Conservation (phyloP, 768 basidiomycete species). For the Suillus occidentalis region DNA sequence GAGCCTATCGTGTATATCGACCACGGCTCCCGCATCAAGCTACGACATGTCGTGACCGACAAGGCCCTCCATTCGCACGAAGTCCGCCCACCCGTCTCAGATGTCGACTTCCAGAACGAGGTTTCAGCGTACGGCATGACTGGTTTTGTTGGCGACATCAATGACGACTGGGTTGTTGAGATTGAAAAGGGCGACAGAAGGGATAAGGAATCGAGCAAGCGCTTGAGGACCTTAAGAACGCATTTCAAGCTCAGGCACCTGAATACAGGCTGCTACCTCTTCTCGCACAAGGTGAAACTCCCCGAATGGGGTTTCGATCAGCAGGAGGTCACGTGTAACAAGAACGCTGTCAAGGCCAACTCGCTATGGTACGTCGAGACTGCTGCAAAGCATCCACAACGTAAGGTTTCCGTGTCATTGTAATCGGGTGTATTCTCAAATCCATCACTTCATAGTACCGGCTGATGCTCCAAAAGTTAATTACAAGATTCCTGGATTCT, state of each 20-base stretch:
- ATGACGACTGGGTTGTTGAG: conserved; percentile 92
- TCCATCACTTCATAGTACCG: conserved; percentile 51
- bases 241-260: conserved; percentile 81
- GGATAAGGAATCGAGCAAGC: conserved; percentile 66
- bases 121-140: conserved; percentile 92
- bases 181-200: conserved; percentile 67
- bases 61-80: conserved; percentile 96
- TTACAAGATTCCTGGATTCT: conserved; percentile 86
- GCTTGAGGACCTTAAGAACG: conserved; percentile 78
- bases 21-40: conserved; percentile 69
- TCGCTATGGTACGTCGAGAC: conserved; percentile 96
- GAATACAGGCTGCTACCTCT: conserved; percentile 92
- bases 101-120: conserved; percentile 99
- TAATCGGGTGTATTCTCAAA: not conserved
- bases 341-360: conserved; percentile 87
- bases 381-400: conserved; percentile 57
- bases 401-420: conserved; percentile 46
- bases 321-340: conserved; percentile 99
- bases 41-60: conserved; percentile 77
- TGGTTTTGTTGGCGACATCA: conserved; percentile 83
- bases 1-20: conserved; percentile 63
- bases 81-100: conserved; percentile 88
- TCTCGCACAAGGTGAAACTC: conserved; percentile 96
- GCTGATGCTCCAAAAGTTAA: conserved; percentile 78
- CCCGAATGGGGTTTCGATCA: conserved; percentile 99